Conservation (phyloP, 257 asterid species). For the Plantago major region DNA sequence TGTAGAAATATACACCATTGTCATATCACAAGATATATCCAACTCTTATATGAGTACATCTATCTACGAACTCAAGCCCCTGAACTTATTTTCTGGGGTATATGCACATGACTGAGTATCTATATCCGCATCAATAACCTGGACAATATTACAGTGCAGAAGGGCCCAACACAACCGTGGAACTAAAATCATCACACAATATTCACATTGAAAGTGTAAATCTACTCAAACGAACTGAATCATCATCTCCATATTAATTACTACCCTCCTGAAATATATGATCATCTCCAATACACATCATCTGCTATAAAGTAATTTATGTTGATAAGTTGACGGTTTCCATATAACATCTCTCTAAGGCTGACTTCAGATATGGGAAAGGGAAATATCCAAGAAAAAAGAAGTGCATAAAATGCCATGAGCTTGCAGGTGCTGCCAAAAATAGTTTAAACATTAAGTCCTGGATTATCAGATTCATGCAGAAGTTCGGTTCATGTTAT, state of each 20-base stretch:
- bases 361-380: not conserved
- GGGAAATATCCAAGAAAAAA: not conserved
- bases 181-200: too few species aligned
- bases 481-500: not conserved
- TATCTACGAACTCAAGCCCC: not conserved
- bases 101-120: too few species aligned
- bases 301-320: too few species aligned
- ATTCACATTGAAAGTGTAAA: too few species aligned
- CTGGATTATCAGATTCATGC: not conserved
- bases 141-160: too few species aligned
- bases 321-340: not conserved
- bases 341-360: not conserved
- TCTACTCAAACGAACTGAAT: too few species aligned
- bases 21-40: not conserved
- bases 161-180: too few species aligned
- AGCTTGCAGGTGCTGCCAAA: not conserved
- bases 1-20: conserved; percentile 21
- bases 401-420: not conserved
- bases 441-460: not conserved
- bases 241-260: too few species aligned
- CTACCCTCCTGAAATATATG: too few species aligned
- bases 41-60: not conserved
- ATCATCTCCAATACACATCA: not conserved
- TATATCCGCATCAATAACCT: too few species aligned
- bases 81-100: too few species aligned